These are phyloP conservation scores for Leptographium galeiforme DNA, from an alignment of 2,329 filamentous ascomycete genomes.

Conservation along the genomic window DNA sequence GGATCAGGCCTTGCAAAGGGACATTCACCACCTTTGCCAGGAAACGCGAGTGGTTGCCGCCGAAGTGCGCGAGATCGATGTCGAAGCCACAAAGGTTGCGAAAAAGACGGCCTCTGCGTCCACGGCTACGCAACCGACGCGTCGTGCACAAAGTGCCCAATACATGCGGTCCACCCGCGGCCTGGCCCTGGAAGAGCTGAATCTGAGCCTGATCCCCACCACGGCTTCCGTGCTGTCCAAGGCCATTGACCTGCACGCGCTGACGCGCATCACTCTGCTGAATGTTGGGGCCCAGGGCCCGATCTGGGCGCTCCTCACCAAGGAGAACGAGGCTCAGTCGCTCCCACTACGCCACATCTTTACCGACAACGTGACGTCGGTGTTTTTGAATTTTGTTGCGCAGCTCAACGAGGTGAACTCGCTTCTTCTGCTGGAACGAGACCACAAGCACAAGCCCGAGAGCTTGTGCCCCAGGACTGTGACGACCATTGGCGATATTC, in stretches of 20 bases:
- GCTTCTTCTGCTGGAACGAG: constrained; percentile 45
- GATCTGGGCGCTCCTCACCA: constrained; percentile 44
- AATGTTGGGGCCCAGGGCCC: constrained; percentile 48
- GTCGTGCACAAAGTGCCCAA: constrained; percentile 11
- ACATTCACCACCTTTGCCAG: constrained; percentile 19
- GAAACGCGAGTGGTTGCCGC: constrained; percentile 23
- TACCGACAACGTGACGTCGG: constrained; percentile 46
- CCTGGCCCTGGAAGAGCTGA: constrained; percentile 38
- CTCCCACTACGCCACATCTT: constrained; percentile 44
- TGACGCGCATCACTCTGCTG: constrained; percentile 46
- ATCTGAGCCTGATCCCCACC: constrained; percentile 45
- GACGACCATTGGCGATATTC: constrained; percentile 43
- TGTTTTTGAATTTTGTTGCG: constrained; percentile 40
- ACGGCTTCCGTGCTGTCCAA: constrained; percentile 42
- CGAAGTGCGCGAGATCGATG: constrained; percentile 20
- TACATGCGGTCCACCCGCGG: constrained; percentile 47
- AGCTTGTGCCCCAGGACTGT: constrained; percentile 36
- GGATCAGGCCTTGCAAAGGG: constrained; percentile 17
- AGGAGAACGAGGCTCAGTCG: constrained; percentile 36
- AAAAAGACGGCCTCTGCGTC: not conserved
- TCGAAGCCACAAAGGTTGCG: not conserved
- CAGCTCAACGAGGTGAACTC: constrained; percentile 41
- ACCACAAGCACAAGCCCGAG: constrained; percentile 35
- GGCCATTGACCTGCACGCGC: constrained; percentile 40
- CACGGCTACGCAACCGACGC: no score